Conservation (phyloP, 306 rosid genomes). For the Trichosanthes cucumerina region DNA sequence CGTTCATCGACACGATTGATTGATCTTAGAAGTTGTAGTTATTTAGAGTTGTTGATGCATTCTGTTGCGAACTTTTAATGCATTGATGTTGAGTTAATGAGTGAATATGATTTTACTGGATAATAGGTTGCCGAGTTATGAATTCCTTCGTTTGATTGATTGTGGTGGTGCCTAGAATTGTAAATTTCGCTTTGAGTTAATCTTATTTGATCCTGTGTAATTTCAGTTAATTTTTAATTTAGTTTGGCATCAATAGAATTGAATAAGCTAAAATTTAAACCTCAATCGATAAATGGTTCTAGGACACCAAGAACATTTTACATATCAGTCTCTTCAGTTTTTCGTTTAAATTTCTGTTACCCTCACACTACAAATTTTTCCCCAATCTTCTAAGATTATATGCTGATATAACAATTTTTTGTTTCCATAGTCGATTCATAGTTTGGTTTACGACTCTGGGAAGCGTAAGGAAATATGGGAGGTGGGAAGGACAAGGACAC, state of each 20-base stretch:
- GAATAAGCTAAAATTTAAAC: not conserved
- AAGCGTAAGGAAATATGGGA: slow-evolving; percentile 38
- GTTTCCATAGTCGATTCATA: not conserved
- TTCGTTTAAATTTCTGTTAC: not conserved
- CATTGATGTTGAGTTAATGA: not conserved
- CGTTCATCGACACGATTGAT: not conserved
- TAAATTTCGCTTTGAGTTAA: not conserved
- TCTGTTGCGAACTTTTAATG: not conserved
- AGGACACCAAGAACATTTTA: not conserved
- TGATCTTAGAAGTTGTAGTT: not conserved
- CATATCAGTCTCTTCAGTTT: not conserved
- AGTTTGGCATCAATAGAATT: not conserved
- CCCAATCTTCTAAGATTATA: not conserved
- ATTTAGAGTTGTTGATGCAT: not conserved
- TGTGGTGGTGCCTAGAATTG: not conserved
- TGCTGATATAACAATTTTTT: not conserved
- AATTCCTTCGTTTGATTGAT: not conserved
- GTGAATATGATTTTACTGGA: not conserved
- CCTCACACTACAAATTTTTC: too few relatives aligned
- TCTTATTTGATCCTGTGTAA: not conserved
- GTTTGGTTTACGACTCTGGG: not conserved
- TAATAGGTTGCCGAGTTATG: not conserved
- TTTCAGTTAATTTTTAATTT: not conserved
- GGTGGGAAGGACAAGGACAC: slow-evolving; percentile 40
- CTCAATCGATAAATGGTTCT: not conserved